phyloP scores from a whole-genome alignment of 2,329 filamentous ascomycete genomes.

The Trichoderma sp. region DNA sequence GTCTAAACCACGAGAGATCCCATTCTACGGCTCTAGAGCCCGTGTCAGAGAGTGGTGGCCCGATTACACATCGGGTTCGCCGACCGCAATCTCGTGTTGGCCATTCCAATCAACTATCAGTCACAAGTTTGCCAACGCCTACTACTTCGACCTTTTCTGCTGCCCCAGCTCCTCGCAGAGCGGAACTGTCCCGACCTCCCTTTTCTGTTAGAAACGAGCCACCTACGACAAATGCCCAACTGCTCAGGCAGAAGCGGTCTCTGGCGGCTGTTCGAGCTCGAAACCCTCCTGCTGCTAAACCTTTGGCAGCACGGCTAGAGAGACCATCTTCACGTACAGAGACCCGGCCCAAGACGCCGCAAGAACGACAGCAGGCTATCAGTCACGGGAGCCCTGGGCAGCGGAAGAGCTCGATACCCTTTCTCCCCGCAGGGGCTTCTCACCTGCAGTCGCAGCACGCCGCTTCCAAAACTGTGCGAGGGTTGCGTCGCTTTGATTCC shows the following conservation, averaged over 20 bases:
- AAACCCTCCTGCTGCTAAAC: conserved; percentile 55
- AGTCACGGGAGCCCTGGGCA: conserved; percentile 49
- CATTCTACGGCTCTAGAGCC: conserved; percentile 78
- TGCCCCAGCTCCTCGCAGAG: conserved; percentile 62
- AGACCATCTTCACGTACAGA: conserved; percentile 63
- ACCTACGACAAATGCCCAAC: conserved; percentile 66
- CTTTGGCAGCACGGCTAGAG: conserved; percentile 51
- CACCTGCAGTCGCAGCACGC: conserved; percentile 77
- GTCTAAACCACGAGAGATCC: conserved; percentile 71
- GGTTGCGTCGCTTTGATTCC: conserved; percentile 80
- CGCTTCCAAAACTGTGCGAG: conserved; percentile 67
- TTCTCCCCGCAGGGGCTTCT: conserved; percentile 75
- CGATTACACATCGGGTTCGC: conserved; percentile 58
- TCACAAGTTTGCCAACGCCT: conserved; percentile 63
- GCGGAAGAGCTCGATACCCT: conserved; percentile 68
- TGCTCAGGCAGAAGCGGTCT: conserved; percentile 66
- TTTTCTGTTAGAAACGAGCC: conserved; percentile 58
- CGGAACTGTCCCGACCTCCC: conserved; percentile 58
- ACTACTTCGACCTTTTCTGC: conserved; percentile 55
- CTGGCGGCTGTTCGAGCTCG: conserved; percentile 59
- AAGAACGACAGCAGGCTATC: conserved; percentile 58
- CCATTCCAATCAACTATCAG: conserved; percentile 69
- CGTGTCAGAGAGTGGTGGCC: conserved; percentile 84
- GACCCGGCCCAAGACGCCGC: conserved; percentile 68
- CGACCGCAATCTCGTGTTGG: conserved; percentile 66